phyloP scores from a whole-genome alignment of 2,329 filamentous ascomycete species.

The Cladobotryum protrusum region DNA sequence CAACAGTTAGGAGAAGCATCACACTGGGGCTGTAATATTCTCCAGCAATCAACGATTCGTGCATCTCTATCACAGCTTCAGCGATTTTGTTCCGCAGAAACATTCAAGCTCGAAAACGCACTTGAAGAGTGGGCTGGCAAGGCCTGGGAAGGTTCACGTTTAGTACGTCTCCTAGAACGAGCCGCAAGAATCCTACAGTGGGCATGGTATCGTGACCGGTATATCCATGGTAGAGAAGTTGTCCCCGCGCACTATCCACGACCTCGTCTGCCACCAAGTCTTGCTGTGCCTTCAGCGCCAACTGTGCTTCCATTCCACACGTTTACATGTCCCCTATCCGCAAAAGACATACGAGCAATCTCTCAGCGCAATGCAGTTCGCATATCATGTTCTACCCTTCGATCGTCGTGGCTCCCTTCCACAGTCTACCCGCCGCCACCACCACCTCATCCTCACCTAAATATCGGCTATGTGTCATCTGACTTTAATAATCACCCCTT shows the following conservation, averaged over 20 bases:
- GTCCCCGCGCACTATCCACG: slow-evolving; percentile 56
- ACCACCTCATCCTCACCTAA: slow-evolving; percentile 77
- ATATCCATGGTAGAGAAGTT: slow-evolving; percentile 55
- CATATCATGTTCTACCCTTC: slow-evolving; percentile 85
- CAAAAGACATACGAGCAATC: slow-evolving; percentile 86
- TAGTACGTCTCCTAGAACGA: slow-evolving; percentile 79
- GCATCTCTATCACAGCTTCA: slow-evolving; percentile 43
- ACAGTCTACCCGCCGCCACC: slow-evolving; percentile 79
- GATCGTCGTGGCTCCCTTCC: slow-evolving; percentile 75
- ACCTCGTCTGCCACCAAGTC: slow-evolving; percentile 63
- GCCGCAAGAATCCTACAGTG: slow-evolving; percentile 71
- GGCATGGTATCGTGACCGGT: slow-evolving; percentile 81
- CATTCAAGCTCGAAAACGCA: slow-evolving; percentile 33
- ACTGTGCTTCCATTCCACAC: slow-evolving; percentile 97
- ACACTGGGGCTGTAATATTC: slow-evolving; percentile 70
- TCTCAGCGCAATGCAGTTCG: slow-evolving; percentile 90
- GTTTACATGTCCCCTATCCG: slow-evolving; percentile 88
- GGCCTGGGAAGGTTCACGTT: slow-evolving; percentile 81
- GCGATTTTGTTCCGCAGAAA: slow-evolving; percentile 30
- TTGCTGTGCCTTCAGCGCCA: slow-evolving; percentile 79
- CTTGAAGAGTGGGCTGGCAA: slow-evolving; percentile 60
- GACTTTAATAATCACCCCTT: slow-evolving; percentile 99
- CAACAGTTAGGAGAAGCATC: slow-evolving; percentile 84
- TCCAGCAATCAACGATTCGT: slow-evolving; percentile 51
- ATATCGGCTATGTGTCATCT: slow-evolving; percentile 92